Evolutionary conservation across 208 protist species (phyloP).

Genomic region (Crithidia mellificae): DNA sequence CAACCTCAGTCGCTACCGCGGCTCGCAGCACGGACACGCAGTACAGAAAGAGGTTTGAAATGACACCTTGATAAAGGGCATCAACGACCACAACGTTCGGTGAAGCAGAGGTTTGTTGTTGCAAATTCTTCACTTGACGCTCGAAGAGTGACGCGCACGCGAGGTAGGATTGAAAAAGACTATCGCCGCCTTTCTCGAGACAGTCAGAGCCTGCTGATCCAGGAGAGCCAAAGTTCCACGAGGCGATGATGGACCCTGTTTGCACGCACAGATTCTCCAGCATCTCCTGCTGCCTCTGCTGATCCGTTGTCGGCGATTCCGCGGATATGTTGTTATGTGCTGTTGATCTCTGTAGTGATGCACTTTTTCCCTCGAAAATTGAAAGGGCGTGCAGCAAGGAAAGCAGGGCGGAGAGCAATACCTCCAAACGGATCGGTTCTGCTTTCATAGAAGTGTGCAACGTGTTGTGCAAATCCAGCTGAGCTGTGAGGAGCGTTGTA

Average conservation of each 20-base stretch:
- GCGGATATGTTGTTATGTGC: too few species aligned
- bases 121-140: background rate
- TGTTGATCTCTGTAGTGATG: too few species aligned
- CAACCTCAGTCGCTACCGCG: background rate
- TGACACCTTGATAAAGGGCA: constrained; percentile 1
- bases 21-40: background rate
- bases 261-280: constrained; percentile 4
- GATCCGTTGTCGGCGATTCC: too few species aligned
- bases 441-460: too few species aligned
- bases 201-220: background rate
- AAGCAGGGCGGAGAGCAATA: constrained; percentile 8
- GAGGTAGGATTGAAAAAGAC: background rate
- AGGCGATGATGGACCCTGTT: background rate
- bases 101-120: too few species aligned
- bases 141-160: background rate
- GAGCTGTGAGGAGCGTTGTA: too few species aligned
- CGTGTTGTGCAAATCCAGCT: too few species aligned
- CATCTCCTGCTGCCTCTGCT: background rate
- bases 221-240: background rate
- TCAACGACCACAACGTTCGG: background rate
- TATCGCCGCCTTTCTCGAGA: background rate
- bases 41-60: background rate
- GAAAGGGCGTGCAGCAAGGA: constrained; percentile 12
- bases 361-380: background rate
- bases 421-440: constrained; percentile 2